Conservation (phyloP, 2,329 filamentous ascomycete species). For the Rosellinia necatrix region DNA sequence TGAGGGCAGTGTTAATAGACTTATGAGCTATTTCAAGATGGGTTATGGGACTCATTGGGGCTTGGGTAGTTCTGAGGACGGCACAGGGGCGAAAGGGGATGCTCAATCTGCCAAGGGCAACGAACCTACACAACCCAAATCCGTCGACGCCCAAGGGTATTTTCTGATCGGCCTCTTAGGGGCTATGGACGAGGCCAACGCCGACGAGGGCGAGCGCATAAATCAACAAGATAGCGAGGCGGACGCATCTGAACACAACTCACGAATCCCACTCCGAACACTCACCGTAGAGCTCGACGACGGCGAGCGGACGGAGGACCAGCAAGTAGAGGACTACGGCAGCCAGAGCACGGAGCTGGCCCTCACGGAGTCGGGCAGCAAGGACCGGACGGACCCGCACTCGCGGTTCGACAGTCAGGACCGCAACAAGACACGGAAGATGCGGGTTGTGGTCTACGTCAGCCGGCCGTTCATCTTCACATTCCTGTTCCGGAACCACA, state of each 20-base stretch:
- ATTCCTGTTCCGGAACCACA: slow-evolving; percentile 69
- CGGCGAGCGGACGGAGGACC: slow-evolving; percentile 48
- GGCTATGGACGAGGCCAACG: slow-evolving; percentile 57
- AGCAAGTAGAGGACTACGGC: slow-evolving; percentile 52
- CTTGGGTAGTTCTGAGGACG: slow-evolving; percentile 43
- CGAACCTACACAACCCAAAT: neutral
- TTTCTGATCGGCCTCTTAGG: slow-evolving; percentile 74
- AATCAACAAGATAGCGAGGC: slow-evolving; percentile 33
- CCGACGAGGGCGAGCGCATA: slow-evolving; percentile 40
- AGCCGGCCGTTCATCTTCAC: slow-evolving; percentile 78
- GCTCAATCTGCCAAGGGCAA: neutral
- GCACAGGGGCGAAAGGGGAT: slow-evolving; percentile 2
- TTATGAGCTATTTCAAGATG: slow-evolving; percentile 68
- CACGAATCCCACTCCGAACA: slow-evolving; percentile 66
- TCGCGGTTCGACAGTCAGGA: slow-evolving; percentile 52
- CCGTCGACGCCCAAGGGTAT: slow-evolving; percentile 43
- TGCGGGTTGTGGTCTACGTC: slow-evolving; percentile 74
- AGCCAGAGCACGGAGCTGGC: slow-evolving; percentile 44
- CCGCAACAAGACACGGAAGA: slow-evolving; percentile 57
- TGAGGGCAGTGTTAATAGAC: slow-evolving; percentile 54
- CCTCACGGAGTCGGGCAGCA: slow-evolving; percentile 23
- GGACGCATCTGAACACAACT: slow-evolving; percentile 49
- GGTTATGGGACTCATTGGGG: slow-evolving; percentile 72
- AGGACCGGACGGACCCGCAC: slow-evolving; percentile 28
- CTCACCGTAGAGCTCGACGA: slow-evolving; percentile 67